These are phyloP conservation scores for Cryphonectria parasitica DNA, from an alignment of 2,329 filamentous ascomycete genomes.

Conservation along the genomic window DNA sequence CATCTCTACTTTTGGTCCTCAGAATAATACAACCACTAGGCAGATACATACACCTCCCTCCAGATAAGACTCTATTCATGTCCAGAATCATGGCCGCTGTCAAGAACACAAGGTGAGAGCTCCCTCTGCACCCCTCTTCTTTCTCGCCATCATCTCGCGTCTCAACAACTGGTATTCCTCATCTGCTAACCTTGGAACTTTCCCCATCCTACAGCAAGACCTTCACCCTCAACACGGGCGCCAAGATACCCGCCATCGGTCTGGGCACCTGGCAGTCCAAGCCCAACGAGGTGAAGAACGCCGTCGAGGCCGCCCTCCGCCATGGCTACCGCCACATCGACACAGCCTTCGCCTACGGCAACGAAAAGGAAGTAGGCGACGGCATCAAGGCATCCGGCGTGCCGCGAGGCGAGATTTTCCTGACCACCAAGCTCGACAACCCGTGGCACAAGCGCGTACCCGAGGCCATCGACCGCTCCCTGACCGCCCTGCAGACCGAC, in stretches of 20 bases:
- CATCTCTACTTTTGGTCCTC: background rate
- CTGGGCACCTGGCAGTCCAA: conserved; percentile 80
- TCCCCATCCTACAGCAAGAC: conserved; percentile 46
- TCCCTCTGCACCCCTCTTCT: background rate
- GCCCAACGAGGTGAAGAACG: conserved; percentile 69
- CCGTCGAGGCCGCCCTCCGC: conserved; percentile 71
- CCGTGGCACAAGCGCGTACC: conserved; percentile 72
- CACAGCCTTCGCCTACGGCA: conserved; percentile 77
- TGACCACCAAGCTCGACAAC: conserved; percentile 77
- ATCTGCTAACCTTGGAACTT: background rate
- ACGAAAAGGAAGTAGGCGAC: conserved; percentile 70
- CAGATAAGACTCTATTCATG: conserved; percentile 6
- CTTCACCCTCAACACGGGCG: conserved; percentile 75
- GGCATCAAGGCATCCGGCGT: conserved; percentile 68
- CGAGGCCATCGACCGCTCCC: conserved; percentile 62
- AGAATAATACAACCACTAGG: background rate
- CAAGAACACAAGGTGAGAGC: conserved; percentile 35
- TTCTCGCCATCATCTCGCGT: background rate
- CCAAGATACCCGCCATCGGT: conserved; percentile 76
- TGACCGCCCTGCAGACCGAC: conserved; percentile 63
- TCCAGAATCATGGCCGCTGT: conserved; percentile 37
- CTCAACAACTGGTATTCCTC: background rate
- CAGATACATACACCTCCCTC: background rate
- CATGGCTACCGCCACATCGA: conserved; percentile 77
- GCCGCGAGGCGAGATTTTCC: conserved; percentile 67